These are phyloP conservation scores for Tolypocladium endophyticum DNA, from an alignment of 2,329 filamentous ascomycete species.

Conservation along the genomic window DNA sequence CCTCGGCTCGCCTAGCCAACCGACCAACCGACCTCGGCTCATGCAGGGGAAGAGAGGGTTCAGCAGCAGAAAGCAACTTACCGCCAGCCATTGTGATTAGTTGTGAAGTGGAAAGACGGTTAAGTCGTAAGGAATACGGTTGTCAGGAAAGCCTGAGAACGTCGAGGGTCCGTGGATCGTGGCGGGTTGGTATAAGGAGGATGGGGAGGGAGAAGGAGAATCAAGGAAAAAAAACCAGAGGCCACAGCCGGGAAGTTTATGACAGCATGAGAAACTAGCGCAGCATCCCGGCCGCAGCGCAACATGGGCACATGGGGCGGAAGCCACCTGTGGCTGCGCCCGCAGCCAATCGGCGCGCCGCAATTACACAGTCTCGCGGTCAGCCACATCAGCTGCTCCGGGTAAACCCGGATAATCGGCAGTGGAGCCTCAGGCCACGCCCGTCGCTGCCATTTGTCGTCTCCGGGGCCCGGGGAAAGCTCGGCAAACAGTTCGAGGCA, in stretches of 20 bases:
- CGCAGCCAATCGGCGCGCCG: slow-evolving; percentile 24
- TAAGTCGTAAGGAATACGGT: slow-evolving; percentile 5
- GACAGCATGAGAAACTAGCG: slow-evolving; percentile 25
- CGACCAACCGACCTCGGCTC: neutral
- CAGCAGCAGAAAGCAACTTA: slow-evolving; percentile 19
- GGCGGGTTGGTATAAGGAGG: slow-evolving; percentile 6
- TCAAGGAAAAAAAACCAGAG: slow-evolving; percentile 13
- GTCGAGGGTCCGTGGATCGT: slow-evolving; percentile 5
- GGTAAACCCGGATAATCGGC: slow-evolving; percentile 21
- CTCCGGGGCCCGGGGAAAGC: slow-evolving; percentile 4
- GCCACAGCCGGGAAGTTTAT: slow-evolving; percentile 23
- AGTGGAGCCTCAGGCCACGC: neutral
- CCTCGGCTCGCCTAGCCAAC: neutral
- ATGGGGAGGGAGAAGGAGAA: slow-evolving; percentile 10
- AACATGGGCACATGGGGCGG: neutral
- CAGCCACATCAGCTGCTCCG: slow-evolving; percentile 13
- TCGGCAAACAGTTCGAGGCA: slow-evolving; percentile 7
- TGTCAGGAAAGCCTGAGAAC: slow-evolving; percentile 6
- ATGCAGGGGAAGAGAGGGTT: neutral
- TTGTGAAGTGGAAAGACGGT: slow-evolving; percentile 7
- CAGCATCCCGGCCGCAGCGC: slow-evolving; percentile 1
- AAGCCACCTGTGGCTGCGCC: slow-evolving; percentile 22
- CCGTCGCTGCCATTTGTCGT: neutral
- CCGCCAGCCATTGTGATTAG: slow-evolving; percentile 33
- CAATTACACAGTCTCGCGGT: slow-evolving; percentile 20